phyloP scores from a whole-genome alignment of 139 green algal species.

The Chlorella ohadii region DNA sequence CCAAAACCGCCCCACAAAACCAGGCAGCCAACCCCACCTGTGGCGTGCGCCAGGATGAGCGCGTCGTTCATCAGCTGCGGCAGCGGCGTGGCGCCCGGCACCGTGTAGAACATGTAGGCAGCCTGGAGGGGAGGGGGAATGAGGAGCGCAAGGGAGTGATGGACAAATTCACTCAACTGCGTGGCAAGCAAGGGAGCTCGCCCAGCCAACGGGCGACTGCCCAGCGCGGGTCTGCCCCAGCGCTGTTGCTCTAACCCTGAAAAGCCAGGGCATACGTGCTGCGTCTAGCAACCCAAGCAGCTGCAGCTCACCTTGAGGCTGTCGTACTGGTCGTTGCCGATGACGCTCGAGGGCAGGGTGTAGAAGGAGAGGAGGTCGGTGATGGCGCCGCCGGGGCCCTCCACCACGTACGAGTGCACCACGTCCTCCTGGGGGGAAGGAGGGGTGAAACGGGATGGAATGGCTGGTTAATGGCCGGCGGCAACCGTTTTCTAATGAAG shows the following conservation, averaged over 20 bases:
- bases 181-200: too few species aligned
- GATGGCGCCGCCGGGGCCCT: conserved; percentile 67
- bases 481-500: too few species aligned
- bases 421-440: conserved; percentile 58
- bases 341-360: conserved; percentile 90
- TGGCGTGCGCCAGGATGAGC: conserved; percentile 77
- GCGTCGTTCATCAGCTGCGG: conserved; percentile 84
- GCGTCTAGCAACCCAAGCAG: too few species aligned
- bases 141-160: too few species aligned
- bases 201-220: too few species aligned
- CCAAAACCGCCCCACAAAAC: too few species aligned
- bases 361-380: conserved; percentile 97
- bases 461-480: too few species aligned
- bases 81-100: conserved; percentile 51
- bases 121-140: conserved; percentile 47
- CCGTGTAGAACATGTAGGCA: conserved; percentile 98
- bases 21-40: too few species aligned
- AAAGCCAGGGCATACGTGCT: too few species aligned
- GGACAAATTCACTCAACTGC: too few species aligned
- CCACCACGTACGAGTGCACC: conserved; percentile 92
- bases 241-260: too few species aligned
- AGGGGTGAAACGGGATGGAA: background rate
- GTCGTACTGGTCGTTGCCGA: conserved; percentile 87
- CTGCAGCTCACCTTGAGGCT: conserved; percentile 62
- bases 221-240: too few species aligned